Conservation (phyloP, 306 rosid genomes). For the Quercus bicolor region DNA sequence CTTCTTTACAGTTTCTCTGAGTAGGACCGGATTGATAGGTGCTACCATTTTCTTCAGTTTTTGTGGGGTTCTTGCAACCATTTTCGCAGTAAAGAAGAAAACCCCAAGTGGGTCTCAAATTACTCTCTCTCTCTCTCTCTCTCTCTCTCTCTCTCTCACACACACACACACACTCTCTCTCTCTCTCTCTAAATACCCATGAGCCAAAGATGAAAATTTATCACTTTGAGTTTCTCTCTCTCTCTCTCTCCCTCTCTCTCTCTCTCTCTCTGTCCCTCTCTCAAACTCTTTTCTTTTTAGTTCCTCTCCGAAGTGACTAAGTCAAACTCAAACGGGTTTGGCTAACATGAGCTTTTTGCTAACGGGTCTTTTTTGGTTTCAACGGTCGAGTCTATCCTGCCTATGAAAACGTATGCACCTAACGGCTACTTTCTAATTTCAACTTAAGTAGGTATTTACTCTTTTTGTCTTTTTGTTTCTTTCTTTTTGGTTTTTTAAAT, state of each 20-base stretch:
- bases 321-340: constrained; percentile 33
- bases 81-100: constrained; percentile 32
- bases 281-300: constrained; percentile 20
- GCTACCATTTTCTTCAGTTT: constrained; percentile 65
- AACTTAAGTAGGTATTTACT: background rate
- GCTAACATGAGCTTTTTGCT: constrained; percentile 15
- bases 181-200: constrained; percentile 20
- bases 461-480: background rate
- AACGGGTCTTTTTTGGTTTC: constrained; percentile 51
- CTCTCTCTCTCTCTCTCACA: constrained; percentile 18
- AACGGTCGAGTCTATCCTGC: constrained; percentile 78
- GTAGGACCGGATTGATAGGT: constrained; percentile 62
- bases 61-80: constrained; percentile 97
- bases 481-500: background rate
- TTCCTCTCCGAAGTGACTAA: constrained; percentile 39
- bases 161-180: too few species aligned
- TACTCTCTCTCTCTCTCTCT: constrained; percentile 20
- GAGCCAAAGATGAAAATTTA: constrained; percentile 32
- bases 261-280: background rate
- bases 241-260: constrained; percentile 9
- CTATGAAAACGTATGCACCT: constrained; percentile 7
- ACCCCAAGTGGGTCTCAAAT: constrained; percentile 41
- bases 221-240: constrained; percentile 5
- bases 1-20: constrained; percentile 83
- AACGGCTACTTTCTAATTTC: constrained; percentile 63